phyloP scores from a whole-genome alignment of 83 land plant species.

The Larix sibirica region DNA sequence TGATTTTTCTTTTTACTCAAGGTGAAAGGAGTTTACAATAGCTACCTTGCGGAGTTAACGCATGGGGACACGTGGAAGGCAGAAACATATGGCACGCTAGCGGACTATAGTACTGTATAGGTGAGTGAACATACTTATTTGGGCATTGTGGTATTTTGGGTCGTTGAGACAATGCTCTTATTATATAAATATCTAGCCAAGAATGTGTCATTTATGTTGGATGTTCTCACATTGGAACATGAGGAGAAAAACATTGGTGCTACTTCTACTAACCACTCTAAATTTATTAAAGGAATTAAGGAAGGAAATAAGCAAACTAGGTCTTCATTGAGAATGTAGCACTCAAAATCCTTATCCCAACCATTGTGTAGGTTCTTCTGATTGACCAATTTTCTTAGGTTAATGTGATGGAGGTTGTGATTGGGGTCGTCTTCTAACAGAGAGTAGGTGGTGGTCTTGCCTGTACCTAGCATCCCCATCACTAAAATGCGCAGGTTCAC shows the following conservation, averaged over 20 bases:
- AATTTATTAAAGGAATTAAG: not conserved
- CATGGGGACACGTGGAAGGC: too few relatives aligned
- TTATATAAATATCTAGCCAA: too few relatives aligned
- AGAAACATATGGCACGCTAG: too few relatives aligned
- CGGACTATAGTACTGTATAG: too few relatives aligned
- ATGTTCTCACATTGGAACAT: not conserved
- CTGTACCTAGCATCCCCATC: conserved; percentile 78
- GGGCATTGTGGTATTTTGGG: too few relatives aligned
- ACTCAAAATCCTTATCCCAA: conserved; percentile 63
- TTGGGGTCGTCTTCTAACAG: conserved; percentile 48
- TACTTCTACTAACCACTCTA: too few relatives aligned
- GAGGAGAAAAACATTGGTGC: not conserved
- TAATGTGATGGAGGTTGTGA: conserved; percentile 51
- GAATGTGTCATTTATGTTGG: too few relatives aligned
- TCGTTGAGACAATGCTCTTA: too few relatives aligned
- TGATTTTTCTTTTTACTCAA: too few relatives aligned
- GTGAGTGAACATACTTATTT: too few relatives aligned
- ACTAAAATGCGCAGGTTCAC: conserved; percentile 51
- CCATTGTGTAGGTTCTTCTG: conserved; percentile 71
- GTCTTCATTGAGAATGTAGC: conserved; percentile 72
- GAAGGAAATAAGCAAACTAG: conserved; percentile 22
- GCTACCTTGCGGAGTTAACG: too few relatives aligned
- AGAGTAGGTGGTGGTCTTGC: conserved; percentile 64
- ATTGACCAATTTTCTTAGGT: conserved; percentile 59
- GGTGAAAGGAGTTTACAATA: too few relatives aligned